Evolutionary conservation across 2,329 filamentous ascomycete genomes (phyloP), one percentile per base, ranked within the genome.

Genomic region (Ophiostoma tasmaniense): DNA sequence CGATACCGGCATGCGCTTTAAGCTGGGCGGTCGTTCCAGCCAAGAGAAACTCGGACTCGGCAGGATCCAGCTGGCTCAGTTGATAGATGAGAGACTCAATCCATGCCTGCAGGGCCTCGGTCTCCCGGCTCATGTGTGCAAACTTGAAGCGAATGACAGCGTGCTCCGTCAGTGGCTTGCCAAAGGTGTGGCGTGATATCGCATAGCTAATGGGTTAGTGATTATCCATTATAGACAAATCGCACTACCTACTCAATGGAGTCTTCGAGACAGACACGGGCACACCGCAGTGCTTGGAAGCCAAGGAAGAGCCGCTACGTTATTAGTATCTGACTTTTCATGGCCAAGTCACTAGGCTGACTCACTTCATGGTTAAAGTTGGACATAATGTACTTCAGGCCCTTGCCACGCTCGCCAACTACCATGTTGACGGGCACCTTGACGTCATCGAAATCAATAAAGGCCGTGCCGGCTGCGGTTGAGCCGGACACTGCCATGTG

Each of bases 341-440:
- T 55, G n/a, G n/a, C n/a, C n/a, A 4, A 45, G 6, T 3, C 4
- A 20, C 14, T 45, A 17, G 17, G 42, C 14, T n/a, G n/a, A 55
- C 50, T 4, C 25, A 55, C 50, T 25, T 55, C 50, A 6, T 55
- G 50, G 5, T 55, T 55, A 5, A 55, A 55, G n/a, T 55, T 55
- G 50, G 50, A 55, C 50, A 55, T 55, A 8, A 55, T 55, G 50
- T 55, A 55, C n/a, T 55, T 55, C 2, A 55, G 50, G 10, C 50
- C 50, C 50, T 55, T 62, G 28, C 59, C 59, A 14, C 59, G 59
- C 59, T 62, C 59, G 59, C 59, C 59, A 5, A 62, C 59, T 13
- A 62, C 59, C 59, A 62, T 62, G 59, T 62, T 62, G 59, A 35
- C 59, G 28, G 59, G 59, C 59, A 62, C 59, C 59, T 62, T 62